phyloP scores from a whole-genome alignment of 768 basidiomycete species.

The Boletales sp. region DNA sequence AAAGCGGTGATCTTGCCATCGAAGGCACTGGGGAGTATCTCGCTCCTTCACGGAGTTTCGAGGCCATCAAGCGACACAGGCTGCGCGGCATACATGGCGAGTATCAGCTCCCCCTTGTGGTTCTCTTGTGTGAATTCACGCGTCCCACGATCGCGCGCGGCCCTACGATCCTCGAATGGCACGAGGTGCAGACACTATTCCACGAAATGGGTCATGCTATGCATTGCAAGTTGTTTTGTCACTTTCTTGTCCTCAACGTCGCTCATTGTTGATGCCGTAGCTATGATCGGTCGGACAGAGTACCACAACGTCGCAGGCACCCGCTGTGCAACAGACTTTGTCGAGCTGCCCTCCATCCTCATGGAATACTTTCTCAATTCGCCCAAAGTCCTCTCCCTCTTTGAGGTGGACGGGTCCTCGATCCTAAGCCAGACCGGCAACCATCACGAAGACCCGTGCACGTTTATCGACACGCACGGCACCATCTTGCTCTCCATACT shows the following conservation, averaged over 20 bases:
- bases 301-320: slow-evolving; percentile 98
- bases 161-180: slow-evolving; percentile 81
- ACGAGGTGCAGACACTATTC: slow-evolving; percentile 90
- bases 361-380: slow-evolving; percentile 98
- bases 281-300: slow-evolving; percentile 96
- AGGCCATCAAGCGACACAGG: slow-evolving; percentile 55
- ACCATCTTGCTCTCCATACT: slow-evolving; percentile 87
- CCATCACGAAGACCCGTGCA: slow-evolving; percentile 72
- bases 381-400: slow-evolving; percentile 75
- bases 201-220: slow-evolving; percentile 99
- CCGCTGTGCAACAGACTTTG: slow-evolving; percentile 96
- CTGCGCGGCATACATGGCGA: slow-evolving; percentile 62
- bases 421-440: slow-evolving; percentile 49
- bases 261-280: slow-evolving; percentile 38
- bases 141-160: slow-evolving; percentile 57
- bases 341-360: slow-evolving; percentile 94
- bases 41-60: slow-evolving; percentile 57
- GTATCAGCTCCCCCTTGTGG: slow-evolving; percentile 89
- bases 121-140: slow-evolving; percentile 84
- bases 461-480: slow-evolving; percentile 82
- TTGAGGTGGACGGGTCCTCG: slow-evolving; percentile 52
- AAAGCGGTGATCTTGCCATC: slow-evolving; percentile 51
- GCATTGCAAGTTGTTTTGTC: slow-evolving; percentile 74
- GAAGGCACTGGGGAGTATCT: slow-evolving; percentile 40
- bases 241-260: background rate